Evolutionary conservation across 208 protist species (phyloP).

Genomic region (Cochliopodium minus): DNA sequence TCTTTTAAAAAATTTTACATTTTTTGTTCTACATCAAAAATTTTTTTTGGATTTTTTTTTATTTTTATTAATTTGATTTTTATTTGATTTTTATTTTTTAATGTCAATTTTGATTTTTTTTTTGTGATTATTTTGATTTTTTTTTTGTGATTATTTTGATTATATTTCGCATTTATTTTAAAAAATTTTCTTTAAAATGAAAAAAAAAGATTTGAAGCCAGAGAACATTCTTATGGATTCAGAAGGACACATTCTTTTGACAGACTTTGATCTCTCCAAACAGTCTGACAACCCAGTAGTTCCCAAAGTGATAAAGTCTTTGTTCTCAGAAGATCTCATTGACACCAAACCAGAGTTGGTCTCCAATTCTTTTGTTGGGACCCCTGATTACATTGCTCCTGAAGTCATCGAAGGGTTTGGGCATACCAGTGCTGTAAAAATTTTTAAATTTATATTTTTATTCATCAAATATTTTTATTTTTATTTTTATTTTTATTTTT

Average conservation of each 20-base stretch:
- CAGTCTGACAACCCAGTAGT: not conserved
- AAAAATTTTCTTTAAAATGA: too few species aligned
- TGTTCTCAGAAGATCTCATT: not conserved
- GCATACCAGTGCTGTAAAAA: constrained; percentile 30
- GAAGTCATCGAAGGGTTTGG: constrained; percentile 29
- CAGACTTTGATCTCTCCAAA: constrained; percentile 22
- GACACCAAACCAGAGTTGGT: not conserved
- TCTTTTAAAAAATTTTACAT: too few species aligned
- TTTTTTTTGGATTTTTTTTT: too few species aligned
- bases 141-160: not conserved
- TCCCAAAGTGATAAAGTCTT: constrained; percentile 11
- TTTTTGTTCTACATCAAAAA: too few species aligned
- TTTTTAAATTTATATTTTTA: too few species aligned
- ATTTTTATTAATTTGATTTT: too few species aligned
- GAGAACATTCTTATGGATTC: constrained; percentile 21
- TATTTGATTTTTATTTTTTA: too few species aligned
- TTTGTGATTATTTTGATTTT: not conserved
- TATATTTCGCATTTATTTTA: too few species aligned
- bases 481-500: too few species aligned
- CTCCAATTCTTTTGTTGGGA: constrained; percentile 31
- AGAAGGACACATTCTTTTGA: constrained; percentile 16
- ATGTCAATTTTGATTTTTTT: too few species aligned
- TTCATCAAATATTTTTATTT: too few species aligned
- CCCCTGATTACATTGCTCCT: constrained; percentile 38
- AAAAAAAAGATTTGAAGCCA: constrained; percentile 15